These are phyloP conservation scores for Rhytidiadelphus loreus DNA, from an alignment of 225 moss, liverwort and hornwort genomes.

Conservation along the genomic window DNA sequence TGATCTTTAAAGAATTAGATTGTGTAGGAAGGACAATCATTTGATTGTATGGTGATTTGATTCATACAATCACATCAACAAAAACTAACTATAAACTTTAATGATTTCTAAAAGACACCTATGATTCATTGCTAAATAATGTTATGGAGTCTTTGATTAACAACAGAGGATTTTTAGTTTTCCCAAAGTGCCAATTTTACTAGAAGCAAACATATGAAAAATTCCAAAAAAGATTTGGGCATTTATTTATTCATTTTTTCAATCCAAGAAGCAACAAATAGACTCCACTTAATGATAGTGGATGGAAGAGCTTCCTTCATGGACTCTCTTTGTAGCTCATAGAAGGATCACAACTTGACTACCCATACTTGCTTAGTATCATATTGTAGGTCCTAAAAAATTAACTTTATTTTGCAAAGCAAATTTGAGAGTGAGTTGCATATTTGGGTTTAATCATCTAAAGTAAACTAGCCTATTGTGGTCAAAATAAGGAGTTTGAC, in stretches of 20 bases:
- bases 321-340: not conserved
- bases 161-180: not conserved
- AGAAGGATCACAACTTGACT: not conserved
- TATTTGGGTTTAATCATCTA: not conserved
- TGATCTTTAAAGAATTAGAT: too few relatives aligned
- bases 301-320: not conserved
- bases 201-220: not conserved
- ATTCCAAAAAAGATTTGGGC: not conserved
- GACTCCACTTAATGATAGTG: not conserved
- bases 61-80: not conserved
- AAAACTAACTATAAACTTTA: not conserved
- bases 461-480: too few relatives aligned
- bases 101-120: not conserved
- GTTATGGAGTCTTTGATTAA: not conserved
- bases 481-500: too few relatives aligned
- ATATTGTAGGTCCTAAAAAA: not conserved
- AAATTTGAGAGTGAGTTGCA: not conserved
- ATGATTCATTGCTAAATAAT: not conserved
- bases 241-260: too few relatives aligned
- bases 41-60: not conserved
- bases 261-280: not conserved
- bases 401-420: not conserved
- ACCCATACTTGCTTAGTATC: not conserved
- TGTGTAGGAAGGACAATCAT: too few relatives aligned
- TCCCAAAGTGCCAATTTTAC: not conserved